Evolutionary conservation across 2,329 filamentous ascomycete species (phyloP).

Genomic region (Bipolaris victoriae): DNA sequence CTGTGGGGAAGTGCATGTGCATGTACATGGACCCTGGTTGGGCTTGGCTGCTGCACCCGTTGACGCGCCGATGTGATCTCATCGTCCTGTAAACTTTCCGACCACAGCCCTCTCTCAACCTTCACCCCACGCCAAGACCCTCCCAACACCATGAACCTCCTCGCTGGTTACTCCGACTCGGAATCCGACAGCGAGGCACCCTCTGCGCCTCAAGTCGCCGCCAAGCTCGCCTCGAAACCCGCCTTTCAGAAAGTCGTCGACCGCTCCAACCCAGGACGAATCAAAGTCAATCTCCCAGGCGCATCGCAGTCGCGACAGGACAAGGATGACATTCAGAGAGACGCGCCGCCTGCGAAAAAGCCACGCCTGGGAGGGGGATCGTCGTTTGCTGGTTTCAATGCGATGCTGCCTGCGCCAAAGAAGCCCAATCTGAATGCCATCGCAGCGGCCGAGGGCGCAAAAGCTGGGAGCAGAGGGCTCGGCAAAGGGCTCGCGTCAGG

Average conservation of each 20-base stretch:
- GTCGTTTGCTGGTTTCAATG: constrained; percentile 81
- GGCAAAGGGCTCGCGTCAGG: constrained; percentile 58
- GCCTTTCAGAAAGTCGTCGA: constrained; percentile 81
- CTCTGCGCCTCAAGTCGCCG: constrained; percentile 41
- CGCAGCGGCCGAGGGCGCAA: constrained; percentile 32
- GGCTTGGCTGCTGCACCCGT: constrained; percentile 29
- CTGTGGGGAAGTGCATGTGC: constrained; percentile 18
- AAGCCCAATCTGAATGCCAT: constrained; percentile 45
- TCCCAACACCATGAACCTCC: constrained; percentile 62
- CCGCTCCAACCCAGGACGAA: constrained; percentile 80
- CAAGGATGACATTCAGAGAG: constrained; percentile 51
- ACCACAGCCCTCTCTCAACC: constrained; percentile 2
- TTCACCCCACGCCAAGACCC: background rate
- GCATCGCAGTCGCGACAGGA: constrained; percentile 51
- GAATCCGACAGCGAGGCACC: constrained; percentile 67
- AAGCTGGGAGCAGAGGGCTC: constrained; percentile 41
- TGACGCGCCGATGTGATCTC: constrained; percentile 21
- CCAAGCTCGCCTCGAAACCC: constrained; percentile 59
- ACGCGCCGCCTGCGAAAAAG: constrained; percentile 69
- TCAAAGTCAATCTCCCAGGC: constrained; percentile 77
- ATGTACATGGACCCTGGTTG: constrained; percentile 26
- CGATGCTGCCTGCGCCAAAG: constrained; percentile 86
- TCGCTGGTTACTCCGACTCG: constrained; percentile 85
- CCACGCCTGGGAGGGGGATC: constrained; percentile 66
- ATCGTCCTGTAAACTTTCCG: constrained; percentile 14